Evolutionary conservation across 1,139 yeast genomes (phyloP).

Genomic region (Candida labiduridarum): DNA sequence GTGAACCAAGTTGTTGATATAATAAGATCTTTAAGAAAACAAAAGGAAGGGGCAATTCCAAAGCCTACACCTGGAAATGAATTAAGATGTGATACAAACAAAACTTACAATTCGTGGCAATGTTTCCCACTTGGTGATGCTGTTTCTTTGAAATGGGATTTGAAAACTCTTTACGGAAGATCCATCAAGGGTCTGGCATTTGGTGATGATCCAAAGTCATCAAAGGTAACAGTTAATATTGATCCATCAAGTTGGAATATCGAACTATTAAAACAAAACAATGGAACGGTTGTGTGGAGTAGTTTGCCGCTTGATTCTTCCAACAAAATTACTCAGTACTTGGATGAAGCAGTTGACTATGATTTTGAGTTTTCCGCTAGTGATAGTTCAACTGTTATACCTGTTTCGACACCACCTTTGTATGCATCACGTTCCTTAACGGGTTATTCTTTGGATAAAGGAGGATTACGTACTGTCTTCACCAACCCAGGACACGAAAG

Average conservation of each 20-base stretch:
- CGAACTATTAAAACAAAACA: conserved; percentile 23
- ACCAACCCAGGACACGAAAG: conserved; percentile 59
- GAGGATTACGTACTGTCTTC: conserved; percentile 82
- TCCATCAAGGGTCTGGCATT: conserved; percentile 66
- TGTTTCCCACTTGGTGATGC: conserved; percentile 78
- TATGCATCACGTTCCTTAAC: conserved; percentile 82
- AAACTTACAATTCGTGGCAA: conserved; percentile 59
- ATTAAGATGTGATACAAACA: conserved; percentile 70
- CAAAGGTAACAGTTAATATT: conserved; percentile 46
- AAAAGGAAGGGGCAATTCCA: conserved; percentile 69
- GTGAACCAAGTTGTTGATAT: conserved; percentile 77
- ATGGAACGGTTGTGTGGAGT: conserved; percentile 14
- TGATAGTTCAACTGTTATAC: conserved; percentile 19
- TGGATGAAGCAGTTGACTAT: conserved; percentile 34
- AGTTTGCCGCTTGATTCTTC: conserved; percentile 16
- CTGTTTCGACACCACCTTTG: conserved; percentile 59
- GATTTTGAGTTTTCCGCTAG: conserved; percentile 37
- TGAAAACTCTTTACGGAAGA: conserved; percentile 72
- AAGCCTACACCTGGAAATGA: conserved; percentile 71
- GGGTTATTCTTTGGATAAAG: conserved; percentile 88
- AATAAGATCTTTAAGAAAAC: conserved; percentile 63
- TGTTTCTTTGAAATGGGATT: conserved; percentile 52
- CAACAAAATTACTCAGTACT: conserved; percentile 20
- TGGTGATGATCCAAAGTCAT: conserved; percentile 37
- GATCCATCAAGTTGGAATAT: conserved; percentile 53